Base-by-base conservation (phyloP, 2,329 filamentous ascomycete genomes). In the Pleoardoris graminearum region DNA sequence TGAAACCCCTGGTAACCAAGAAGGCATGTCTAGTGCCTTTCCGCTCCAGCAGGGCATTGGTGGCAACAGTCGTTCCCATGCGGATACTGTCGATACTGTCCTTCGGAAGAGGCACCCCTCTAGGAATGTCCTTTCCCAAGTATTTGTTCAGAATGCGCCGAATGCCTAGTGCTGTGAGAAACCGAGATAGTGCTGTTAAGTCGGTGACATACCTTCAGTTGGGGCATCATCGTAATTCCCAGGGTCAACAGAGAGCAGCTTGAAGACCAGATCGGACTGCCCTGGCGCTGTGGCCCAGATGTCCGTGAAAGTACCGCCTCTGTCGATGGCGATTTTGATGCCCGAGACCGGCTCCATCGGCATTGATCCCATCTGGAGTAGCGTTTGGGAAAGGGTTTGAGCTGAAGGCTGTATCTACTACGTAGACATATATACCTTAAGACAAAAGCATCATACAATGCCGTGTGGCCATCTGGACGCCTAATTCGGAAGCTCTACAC, bases 231-330 rank as follows among this genome's bases (percentile, higher is more conserved):
- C 39, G 43, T 70, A 72, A 38, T 70, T 66, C 2, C 47, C 37
- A 1, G 68, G 69, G 48, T 69, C 67, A 48, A 61, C 55, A 10
- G 59, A 65, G 14, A 72, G 50, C 2, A 71, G 58, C 44, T 71
- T 70, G 42, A 71, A 51, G 14, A 71, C 47, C 17, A 69, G 63
- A 37, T 69, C 64, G 22, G 58, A 51, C 29, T 62, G 60, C 60
- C 16, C 56, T 58, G 0, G 62, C 22, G 36, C 59, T 63, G 12
- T 42, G 16, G 38, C 38, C 38, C 38, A 42, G 38, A 42, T 42
- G 47, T 69, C 67, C 22, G 64, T 68, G 43, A 70, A 70, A 6
- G 67, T 69, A 11, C 67, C 67, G 12, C 67, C 66, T 2, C 67
- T 12, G 23, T 42, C 38, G n/a, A 42, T 42, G 14, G 38, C 38